Percentiles rank a stretch among this genome's conserved stretches.
Conservation (phyloP, 768 basidiomycete species). For the Mycena amicta region DNA sequence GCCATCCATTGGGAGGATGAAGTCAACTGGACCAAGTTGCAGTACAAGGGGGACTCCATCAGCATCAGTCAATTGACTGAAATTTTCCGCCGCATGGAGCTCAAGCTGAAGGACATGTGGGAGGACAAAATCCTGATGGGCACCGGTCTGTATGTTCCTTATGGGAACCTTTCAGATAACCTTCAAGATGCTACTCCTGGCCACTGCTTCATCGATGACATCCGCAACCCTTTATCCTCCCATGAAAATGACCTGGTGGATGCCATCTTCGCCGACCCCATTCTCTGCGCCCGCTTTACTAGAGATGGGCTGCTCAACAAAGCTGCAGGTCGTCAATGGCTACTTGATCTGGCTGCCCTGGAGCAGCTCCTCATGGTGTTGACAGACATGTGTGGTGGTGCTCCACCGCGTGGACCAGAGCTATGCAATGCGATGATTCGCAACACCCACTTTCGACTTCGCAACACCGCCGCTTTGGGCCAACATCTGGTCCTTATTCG, state of each 20-base stretch:
- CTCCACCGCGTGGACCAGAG: constrained; percentile 15
- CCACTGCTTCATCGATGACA: constrained; percentile 24
- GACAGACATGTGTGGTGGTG: constrained; percentile 23
- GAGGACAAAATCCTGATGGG: constrained; percentile 23
- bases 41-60: constrained; percentile 20
- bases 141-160: constrained; percentile 3
- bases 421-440: constrained; percentile 25
- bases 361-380: constrained; percentile 15
- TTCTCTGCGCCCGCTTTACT: constrained; percentile 16
- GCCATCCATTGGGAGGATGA: constrained; percentile 22
- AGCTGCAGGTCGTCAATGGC: constrained; percentile 14
- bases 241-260: neutral
- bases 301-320: neutral
- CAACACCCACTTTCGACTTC: constrained; percentile 21
- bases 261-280: neutral
- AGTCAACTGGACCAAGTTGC: constrained; percentile 8
- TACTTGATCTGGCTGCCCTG: neutral
- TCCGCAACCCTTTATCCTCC: constrained; percentile 5
- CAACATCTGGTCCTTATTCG: neutral
- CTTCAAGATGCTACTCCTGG: constrained; percentile 13
- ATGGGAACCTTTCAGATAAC: constrained; percentile 24
- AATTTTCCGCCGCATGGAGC: constrained; percentile 11
- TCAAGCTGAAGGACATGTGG: constrained; percentile 15
- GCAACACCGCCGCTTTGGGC: constrained; percentile 1
- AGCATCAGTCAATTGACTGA: constrained; percentile 1